These are phyloP conservation scores for Ceratocystis eucalypticola DNA, from an alignment of 2,329 filamentous ascomycete species.

Conservation along the genomic window DNA sequence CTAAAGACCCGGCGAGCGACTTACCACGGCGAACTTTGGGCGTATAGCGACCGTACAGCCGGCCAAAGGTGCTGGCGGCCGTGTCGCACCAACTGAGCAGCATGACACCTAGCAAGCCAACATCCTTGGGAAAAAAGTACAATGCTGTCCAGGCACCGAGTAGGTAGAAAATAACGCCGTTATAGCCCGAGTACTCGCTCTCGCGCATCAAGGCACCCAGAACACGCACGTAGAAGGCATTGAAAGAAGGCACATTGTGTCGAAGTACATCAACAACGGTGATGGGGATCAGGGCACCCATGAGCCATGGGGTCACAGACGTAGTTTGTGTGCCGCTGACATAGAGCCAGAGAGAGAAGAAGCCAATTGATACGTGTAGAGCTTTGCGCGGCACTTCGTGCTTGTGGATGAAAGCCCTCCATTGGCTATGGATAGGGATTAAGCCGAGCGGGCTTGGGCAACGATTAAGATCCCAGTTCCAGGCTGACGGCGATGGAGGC, in stretches of 20 bases:
- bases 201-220: conserved; percentile 93
- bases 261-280: conserved; percentile 68
- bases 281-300: conserved; percentile 71
- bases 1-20: conserved; percentile 76
- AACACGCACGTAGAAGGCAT: conserved; percentile 70
- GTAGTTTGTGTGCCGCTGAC: conserved; percentile 60
- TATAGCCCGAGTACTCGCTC: conserved; percentile 85
- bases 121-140: conserved; percentile 80
- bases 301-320: conserved; percentile 70
- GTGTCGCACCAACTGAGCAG: conserved; percentile 97
- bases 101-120: conserved; percentile 77
- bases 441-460: conserved; percentile 86
- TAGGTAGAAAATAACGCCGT: conserved; percentile 94
- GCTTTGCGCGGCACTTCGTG: conserved; percentile 92
- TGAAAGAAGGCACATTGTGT: conserved; percentile 68
- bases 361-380: conserved; percentile 91
- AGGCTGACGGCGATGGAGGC: conserved; percentile 50
- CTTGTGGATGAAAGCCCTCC: conserved; percentile 82
- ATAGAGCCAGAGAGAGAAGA: conserved; percentile 81
- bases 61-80: conserved; percentile 84
- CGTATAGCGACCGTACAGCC: conserved; percentile 80
- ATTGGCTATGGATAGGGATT: conserved; percentile 89
- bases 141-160: conserved; percentile 80
- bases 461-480: conserved; percentile 79
- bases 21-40: conserved; percentile 75